A percentile compares a stretch with the other conserved stretches of the same genome.
Evolutionary conservation across 2,329 filamentous ascomycete genomes (phyloP).

Genomic region (Lachnellula willkommii): DNA sequence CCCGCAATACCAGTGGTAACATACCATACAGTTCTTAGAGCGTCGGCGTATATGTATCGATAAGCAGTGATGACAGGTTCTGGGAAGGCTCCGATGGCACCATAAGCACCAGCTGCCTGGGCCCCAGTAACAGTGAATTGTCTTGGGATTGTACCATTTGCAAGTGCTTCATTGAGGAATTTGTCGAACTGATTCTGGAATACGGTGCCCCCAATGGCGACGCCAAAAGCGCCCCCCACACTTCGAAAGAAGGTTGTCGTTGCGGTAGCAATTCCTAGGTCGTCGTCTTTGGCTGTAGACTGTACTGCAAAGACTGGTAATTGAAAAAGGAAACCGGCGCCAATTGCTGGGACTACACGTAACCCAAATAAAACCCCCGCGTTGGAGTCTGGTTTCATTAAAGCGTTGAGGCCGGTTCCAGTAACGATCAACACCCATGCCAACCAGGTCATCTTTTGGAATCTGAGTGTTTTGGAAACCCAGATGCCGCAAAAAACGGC

Average conservation of each 20-base stretch:
- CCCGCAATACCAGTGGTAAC: slow-evolving; percentile 43
- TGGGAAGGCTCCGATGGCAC: slow-evolving; percentile 5
- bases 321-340: slow-evolving; percentile 40
- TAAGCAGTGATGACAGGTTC: slow-evolving; percentile 30
- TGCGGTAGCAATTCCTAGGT: slow-evolving; percentile 40
- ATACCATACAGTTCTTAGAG: slow-evolving; percentile 48
- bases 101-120: slow-evolving; percentile 9
- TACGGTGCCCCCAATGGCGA: slow-evolving; percentile 25
- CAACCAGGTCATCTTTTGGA: slow-evolving; percentile 37
- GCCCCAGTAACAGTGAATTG: slow-evolving; percentile 7
- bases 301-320: slow-evolving; percentile 44
- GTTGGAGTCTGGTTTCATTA: slow-evolving; percentile 11
- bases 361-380: slow-evolving; percentile 2
- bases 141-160: background rate
- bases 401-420: slow-evolving; percentile 45
- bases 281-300: slow-evolving; percentile 30
- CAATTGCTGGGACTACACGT: slow-evolving; percentile 9
- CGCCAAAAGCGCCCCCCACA: slow-evolving; percentile 22
- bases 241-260: slow-evolving; percentile 26
- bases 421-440: slow-evolving; percentile 56
- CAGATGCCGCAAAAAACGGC: slow-evolving; percentile 5
- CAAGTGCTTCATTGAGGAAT: background rate
- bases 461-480: slow-evolving; percentile 5
- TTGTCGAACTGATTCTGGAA: slow-evolving; percentile 19
- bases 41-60: slow-evolving; percentile 45